phyloP scores from a whole-genome alignment of 805 yeast genomes.

The Lachancea meyersii region DNA sequence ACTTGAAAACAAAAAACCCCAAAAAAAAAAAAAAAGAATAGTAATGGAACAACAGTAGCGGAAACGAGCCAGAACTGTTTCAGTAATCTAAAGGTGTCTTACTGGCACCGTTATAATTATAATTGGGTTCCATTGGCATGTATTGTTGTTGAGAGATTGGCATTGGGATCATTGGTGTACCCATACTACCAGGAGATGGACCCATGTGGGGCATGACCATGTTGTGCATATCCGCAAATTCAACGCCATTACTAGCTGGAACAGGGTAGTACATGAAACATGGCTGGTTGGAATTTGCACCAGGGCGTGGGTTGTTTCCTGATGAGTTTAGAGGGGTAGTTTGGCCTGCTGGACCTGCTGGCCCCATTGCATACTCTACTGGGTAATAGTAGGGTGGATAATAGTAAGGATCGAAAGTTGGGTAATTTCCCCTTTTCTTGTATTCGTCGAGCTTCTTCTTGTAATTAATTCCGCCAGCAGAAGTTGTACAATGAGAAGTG shows the following conservation, averaged over 20 bases:
- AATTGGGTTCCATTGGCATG: constrained; percentile 6
- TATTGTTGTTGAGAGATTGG: constrained; percentile 17
- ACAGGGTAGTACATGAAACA: constrained; percentile 31
- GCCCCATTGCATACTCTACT: constrained; percentile 25
- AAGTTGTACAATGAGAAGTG: constrained; percentile 24
- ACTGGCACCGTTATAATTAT: background rate
- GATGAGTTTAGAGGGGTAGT: constrained; percentile 14
- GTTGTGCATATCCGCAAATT: constrained; percentile 7
- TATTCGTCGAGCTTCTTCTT: constrained; percentile 10
- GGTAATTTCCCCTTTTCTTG: constrained; percentile 7
- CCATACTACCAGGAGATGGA: constrained; percentile 10
- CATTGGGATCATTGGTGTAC: constrained; percentile 16
- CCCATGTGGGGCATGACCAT: constrained; percentile 8
- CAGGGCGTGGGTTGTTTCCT: constrained; percentile 1
- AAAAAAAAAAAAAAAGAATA: background rate
- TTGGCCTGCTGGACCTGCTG: constrained; percentile 11
- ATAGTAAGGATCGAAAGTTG: constrained; percentile 9
- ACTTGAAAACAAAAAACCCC: too few species aligned
- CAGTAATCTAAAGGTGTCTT: constrained; percentile 9
- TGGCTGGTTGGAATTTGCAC: constrained; percentile 16
- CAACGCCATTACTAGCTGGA: constrained; percentile 25
- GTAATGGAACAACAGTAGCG: background rate
- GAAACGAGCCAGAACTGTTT: background rate
- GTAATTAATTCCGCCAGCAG: constrained; percentile 27
- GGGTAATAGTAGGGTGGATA: constrained; percentile 28